Evolutionary conservation across 768 basidiomycete species (phyloP).

Genomic region (Vararia minispora): DNA sequence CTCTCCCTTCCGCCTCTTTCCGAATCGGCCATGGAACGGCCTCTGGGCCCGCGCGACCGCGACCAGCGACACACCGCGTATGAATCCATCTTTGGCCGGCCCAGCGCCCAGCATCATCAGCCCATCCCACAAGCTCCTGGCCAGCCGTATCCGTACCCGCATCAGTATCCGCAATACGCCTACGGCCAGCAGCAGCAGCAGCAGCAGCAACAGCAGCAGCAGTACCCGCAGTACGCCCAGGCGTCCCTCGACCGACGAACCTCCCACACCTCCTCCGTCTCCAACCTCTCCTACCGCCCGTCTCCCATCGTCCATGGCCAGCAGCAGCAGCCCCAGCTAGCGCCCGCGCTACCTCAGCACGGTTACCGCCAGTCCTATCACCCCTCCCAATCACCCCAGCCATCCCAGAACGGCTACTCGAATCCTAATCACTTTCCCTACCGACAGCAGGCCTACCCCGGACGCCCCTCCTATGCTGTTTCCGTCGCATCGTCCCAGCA

Average conservation of each 20-base stretch:
- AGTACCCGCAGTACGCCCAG: conserved; percentile 17
- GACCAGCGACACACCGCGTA: conserved; percentile 77
- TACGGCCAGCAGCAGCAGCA: conserved; percentile 23
- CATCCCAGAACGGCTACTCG: conserved; percentile 16
- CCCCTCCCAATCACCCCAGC: conserved; percentile 19
- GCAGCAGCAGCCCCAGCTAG: conserved; percentile 16
- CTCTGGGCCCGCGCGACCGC: conserved; percentile 46
- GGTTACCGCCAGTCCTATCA: conserved; percentile 31
- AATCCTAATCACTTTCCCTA: conserved; percentile 19
- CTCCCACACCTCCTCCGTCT: conserved; percentile 30
- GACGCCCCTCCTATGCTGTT: conserved; percentile 23
- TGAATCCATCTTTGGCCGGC: conserved; percentile 80
- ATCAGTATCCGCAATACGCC: conserved; percentile 12
- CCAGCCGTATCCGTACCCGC: conserved; percentile 13
- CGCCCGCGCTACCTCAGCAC: conserved; percentile 15
- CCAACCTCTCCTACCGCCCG: conserved; percentile 17
- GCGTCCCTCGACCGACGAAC: conserved; percentile 33
- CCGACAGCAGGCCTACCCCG: conserved; percentile 20
- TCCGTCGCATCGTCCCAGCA: conserved; percentile 35
- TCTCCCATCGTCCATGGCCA: no score
- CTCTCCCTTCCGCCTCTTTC: background rate
- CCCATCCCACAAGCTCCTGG: conserved; percentile 16
- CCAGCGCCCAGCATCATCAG: conserved; percentile 45
- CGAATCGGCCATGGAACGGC: conserved; percentile 37
- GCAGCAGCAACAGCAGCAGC: conserved; percentile 28